Evolutionary conservation across 768 basidiomycete species (phyloP), one percentile per base, ranked within the genome.

Genomic region (Lactifluus hygrophoroides): DNA sequence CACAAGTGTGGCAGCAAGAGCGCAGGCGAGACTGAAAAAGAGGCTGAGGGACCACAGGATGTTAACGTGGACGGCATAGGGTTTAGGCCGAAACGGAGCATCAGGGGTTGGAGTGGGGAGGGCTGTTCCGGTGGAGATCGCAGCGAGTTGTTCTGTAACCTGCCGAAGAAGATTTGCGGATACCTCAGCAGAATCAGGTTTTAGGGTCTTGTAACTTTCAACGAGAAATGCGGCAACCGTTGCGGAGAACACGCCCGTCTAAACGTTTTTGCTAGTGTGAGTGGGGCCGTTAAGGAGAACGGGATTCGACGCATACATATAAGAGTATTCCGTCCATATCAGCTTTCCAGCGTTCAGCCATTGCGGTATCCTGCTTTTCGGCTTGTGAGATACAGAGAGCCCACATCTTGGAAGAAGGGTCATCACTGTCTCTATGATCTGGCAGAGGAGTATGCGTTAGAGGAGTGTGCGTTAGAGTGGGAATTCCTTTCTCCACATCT

Each of bases 41-140:
- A 58, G 51, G 14, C 58, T 60, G 53, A 56, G 46, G 47, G 51
- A 60, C 58, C 58, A 60, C 16, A 60, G 23, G 10, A 56, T 58
- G 32, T 58, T 58, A 19, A 58, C 51, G 43, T 44, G 49, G 27
- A 57, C 16, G 13, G 32, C 19, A 25, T 19, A 32, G 7, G 23
- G 25, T 21, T 17, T 19, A 11, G 25, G 23, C 6, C 14, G 32
- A 37, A 56, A 57, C 17, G 34, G 14, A 3, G 45, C 48, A 1
- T 25, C 21, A 7, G 21, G 6, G 2, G 32, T 10, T 30, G 28
- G 57, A 9, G 51, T 19, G 3, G 43, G 9, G 1, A 46, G 14
- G 9, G 17, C 32, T 3, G 25, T 35, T 25, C 49, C 49, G 19
- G 30, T 54, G 32, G 57, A 58, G 43, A 53, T 52, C 5, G 19